phyloP scores from a whole-genome alignment of 164 flowering plant genomes.

The Berberis vulgaris region DNA sequence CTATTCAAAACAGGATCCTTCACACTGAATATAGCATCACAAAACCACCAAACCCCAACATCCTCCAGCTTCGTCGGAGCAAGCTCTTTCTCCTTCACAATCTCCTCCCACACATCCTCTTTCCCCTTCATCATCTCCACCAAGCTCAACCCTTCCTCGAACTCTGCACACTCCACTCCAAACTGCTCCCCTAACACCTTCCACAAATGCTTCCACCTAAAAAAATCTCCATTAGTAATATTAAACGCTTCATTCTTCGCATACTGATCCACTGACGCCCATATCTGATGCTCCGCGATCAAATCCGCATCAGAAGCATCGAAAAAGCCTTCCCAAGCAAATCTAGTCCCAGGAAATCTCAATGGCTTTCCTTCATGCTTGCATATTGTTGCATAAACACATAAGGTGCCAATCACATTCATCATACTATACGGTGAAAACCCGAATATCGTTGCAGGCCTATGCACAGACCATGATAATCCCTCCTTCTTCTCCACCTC shows the following conservation, averaged over 20 bases:
- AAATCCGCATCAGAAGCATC: constrained; percentile 66
- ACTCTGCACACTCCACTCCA: constrained; percentile 40
- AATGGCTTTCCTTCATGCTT: constrained; percentile 52
- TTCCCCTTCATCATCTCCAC: constrained; percentile 53
- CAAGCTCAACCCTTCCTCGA: constrained; percentile 35
- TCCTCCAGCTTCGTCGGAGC: constrained; percentile 46
- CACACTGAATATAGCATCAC: constrained; percentile 24
- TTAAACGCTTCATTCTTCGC: constrained; percentile 79
- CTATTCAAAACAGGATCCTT: constrained; percentile 18
- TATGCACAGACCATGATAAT: constrained; percentile 61
- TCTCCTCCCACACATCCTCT: constrained; percentile 55
- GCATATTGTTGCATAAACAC: constrained; percentile 70
- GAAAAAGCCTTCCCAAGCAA: constrained; percentile 48
- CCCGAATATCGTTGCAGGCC: constrained; percentile 55
- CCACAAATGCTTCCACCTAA: constrained; percentile 87
- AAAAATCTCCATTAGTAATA: constrained; percentile 68
- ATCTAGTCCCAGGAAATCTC: constrained; percentile 50
- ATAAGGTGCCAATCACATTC: constrained; percentile 56
- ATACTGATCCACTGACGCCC: constrained; percentile 74
- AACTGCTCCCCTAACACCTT: constrained; percentile 62
- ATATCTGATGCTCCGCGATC: constrained; percentile 81
- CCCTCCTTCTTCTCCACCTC: constrained; percentile 43
- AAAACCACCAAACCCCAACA: constrained; percentile 62
- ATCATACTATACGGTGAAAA: constrained; percentile 70
- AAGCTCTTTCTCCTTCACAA: constrained; percentile 56